These are phyloP conservation scores for Dothistroma pini DNA, from an alignment of 2,329 filamentous ascomycete species.

Conservation along the genomic window DNA sequence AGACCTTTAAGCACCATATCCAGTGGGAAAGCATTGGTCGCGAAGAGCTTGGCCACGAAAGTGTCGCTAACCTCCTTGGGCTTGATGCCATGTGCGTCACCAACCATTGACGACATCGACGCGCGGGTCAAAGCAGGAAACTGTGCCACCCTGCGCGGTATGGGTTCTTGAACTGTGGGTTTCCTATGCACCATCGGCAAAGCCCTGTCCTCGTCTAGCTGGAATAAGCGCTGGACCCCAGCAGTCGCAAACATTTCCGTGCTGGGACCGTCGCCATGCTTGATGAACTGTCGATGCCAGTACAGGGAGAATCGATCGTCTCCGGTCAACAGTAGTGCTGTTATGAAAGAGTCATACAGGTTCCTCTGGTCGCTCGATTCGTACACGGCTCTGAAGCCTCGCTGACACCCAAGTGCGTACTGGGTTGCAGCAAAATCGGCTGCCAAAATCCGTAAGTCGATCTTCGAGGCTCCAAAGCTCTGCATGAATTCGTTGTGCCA, in stretches of 20 bases:
- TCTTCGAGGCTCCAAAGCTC: conserved; percentile 32
- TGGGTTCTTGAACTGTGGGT: neutral
- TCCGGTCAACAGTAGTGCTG: conserved; percentile 30
- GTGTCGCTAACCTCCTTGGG: conserved; percentile 57
- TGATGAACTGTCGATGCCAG: conserved; percentile 42
- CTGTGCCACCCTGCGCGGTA: neutral
- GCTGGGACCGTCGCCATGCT: conserved; percentile 38
- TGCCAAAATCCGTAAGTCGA: conserved; percentile 24
- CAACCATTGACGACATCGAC: conserved; percentile 31
- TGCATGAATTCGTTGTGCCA: conserved; percentile 37
- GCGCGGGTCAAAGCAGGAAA: conserved; percentile 23
- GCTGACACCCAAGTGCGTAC: conserved; percentile 10
- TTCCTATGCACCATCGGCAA: conserved; percentile 22
- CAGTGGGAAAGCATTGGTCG: conserved; percentile 68
- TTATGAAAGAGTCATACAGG: conserved; percentile 43
- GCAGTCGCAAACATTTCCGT: conserved; percentile 29
- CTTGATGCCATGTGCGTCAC: conserved; percentile 42
- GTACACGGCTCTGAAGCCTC: conserved; percentile 38
- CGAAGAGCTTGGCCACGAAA: conserved; percentile 77
- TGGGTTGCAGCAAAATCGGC: conserved; percentile 19
- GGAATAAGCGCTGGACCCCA: conserved; percentile 31
- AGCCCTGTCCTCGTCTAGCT: conserved; percentile 19
- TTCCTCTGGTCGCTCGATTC: conserved; percentile 34
- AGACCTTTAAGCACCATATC: conserved; percentile 69
- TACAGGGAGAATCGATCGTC: conserved; percentile 27